Percentiles rank a stretch among this genome's conserved stretches.
Evolutionary conservation across 176 grass and related monocot genomes (phyloP).

Genomic region (Zoysia pacifica): DNA sequence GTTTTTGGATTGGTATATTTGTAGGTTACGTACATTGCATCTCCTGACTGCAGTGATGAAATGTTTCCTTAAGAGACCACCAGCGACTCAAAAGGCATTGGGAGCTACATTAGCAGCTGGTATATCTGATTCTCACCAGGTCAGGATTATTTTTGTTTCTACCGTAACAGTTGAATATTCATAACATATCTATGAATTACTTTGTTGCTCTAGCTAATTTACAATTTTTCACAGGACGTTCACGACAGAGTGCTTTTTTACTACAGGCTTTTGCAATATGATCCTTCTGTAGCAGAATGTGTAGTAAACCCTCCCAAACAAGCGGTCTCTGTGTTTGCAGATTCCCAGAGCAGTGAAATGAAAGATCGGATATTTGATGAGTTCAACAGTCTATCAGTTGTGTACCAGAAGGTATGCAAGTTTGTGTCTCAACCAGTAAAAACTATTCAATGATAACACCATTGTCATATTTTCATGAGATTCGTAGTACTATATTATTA

Average conservation of each 20-base stretch:
- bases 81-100: constrained; percentile 84
- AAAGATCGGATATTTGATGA: constrained; percentile 99
- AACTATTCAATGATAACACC: too few relatives aligned
- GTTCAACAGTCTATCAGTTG: constrained; percentile 87
- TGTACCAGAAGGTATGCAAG: constrained; percentile 86
- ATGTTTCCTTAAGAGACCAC: constrained; percentile 96
- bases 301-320: constrained; percentile 99
- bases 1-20: constrained; percentile 39
- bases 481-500: background rate
- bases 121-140: constrained; percentile 87
- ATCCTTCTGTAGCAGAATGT: constrained; percentile 75
- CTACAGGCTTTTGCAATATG: constrained; percentile 95
- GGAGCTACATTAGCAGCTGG: constrained; percentile 91
- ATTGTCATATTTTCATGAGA: background rate
- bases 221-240: constrained; percentile 69
- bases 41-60: constrained; percentile 93
- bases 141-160: constrained; percentile 34
- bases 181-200: constrained; percentile 7
- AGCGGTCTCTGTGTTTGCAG: constrained; percentile 99
- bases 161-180: background rate
- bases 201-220: constrained; percentile 30
- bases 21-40: constrained; percentile 77
- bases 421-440: background rate
- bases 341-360: constrained; percentile 89
- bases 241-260: constrained; percentile 97